Conservation (phyloP, 75 land plant genomes). For the Pinus taeda region DNA sequence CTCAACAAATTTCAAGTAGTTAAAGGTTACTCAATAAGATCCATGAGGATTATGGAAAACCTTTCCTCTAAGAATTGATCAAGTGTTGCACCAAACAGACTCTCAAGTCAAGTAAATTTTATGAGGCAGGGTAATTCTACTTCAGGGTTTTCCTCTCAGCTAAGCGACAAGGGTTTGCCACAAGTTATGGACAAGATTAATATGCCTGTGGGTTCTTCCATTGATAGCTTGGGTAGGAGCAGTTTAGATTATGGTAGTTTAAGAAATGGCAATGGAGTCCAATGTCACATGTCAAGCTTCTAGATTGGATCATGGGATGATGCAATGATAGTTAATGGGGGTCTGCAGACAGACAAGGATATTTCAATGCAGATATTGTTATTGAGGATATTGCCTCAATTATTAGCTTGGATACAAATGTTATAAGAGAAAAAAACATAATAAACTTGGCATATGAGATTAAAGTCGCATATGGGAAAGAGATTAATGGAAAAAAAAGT, state of each 20-base stretch:
- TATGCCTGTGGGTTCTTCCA: neutral
- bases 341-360: too few species aligned
- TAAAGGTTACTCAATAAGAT: slow-evolving; percentile 2
- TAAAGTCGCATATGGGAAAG: too few species aligned
- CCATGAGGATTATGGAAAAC: neutral
- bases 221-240: slow-evolving; percentile 9
- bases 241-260: slow-evolving; percentile 25
- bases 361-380: too few species aligned
- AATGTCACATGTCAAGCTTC: slow-evolving; percentile 28
- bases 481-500: too few species aligned
- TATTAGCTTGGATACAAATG: too few species aligned
- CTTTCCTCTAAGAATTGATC: neutral
- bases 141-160: slow-evolving; percentile 35
- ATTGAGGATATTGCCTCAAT: too few species aligned
- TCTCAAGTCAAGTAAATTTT: slow-evolving; percentile 32
- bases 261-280: slow-evolving; percentile 18
- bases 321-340: slow-evolving; percentile 10
- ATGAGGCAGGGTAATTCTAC: slow-evolving; percentile 30
- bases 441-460: too few species aligned
- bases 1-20: too few species aligned
- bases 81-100: slow-evolving; percentile 12
- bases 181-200: slow-evolving; percentile 15
- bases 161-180: slow-evolving; percentile 33
- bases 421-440: too few species aligned
- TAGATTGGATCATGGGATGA: slow-evolving; percentile 46